Base-by-base conservation (phyloP, 192 early-diverging fungal genomes). In the Dimargaris verticillata region DNA sequence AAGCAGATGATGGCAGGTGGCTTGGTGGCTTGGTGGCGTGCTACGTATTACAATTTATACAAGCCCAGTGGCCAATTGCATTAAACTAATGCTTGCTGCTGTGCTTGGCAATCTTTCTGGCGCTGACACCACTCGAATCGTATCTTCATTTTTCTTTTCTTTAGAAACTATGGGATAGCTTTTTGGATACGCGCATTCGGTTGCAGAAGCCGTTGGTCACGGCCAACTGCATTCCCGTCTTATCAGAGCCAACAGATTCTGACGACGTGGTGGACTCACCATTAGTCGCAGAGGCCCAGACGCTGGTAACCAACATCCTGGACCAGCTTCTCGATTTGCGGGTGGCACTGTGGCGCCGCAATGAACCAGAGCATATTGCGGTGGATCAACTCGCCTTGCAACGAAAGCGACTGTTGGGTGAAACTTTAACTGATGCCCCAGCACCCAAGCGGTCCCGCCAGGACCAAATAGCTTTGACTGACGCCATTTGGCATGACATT, bases 101-200 rank as follows among this genome's bases (percentile, higher is more conserved):
- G 7, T 38, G 33, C 7, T 38, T 38, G 33, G 33, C 7, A 38
- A 38, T 38, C 33, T 5, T 7, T 5, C 7, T 38, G 33, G 7
- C 33, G 7, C 33, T 38, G 33, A 5, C 2, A 38, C 33, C 7
- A 7, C 33, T 38, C 33, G 33, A 7, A 38, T 38, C 2, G 2
- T 7, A 38, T 38, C 33, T 7, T 38, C 7, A 7, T 38, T 38
- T 38, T 38, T 2, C 3, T 38, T 38, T 38, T 38, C 7, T 38
- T 7, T 38, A 38, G 66, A 75, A 73, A 2, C 66, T 92, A 24
- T 94, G 88, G 87, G 89, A 94, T 58, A 76, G 74, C 15, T 69
- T 87, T 18, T 72, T 95, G 49, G 92, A 95, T 66, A 81, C 78
- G 26, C 85, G 92, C 25, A 93, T 95, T 65, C 86, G 90, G 24